Evolutionary conservation across 768 basidiomycete species (phyloP).

Genomic region (Obba rivulosa): DNA sequence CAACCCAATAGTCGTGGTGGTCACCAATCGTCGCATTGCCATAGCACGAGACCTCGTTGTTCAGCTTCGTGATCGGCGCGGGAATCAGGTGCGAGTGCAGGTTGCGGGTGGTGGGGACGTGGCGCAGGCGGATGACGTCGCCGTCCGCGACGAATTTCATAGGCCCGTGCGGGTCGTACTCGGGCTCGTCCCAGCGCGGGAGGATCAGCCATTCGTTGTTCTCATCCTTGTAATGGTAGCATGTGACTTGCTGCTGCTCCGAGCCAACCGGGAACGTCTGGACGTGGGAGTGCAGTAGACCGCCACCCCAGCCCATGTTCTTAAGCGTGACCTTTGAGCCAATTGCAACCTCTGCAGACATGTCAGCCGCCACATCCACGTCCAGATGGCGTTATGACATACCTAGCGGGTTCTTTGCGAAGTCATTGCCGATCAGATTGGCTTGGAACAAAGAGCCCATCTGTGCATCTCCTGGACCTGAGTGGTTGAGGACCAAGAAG

Average conservation of each 20-base stretch:
- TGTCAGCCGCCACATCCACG: not conserved
- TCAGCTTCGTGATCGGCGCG: constrained; percentile 85
- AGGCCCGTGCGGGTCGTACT: constrained; percentile 59
- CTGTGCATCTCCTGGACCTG: constrained; percentile 95
- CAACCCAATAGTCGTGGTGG: constrained; percentile 81
- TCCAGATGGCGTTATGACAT: constrained; percentile 12
- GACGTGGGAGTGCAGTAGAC: constrained; percentile 94
- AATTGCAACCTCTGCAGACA: constrained; percentile 66
- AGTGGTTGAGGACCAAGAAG: constrained; percentile 89
- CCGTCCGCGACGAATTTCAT: constrained; percentile 71
- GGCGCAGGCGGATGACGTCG: constrained; percentile 76
- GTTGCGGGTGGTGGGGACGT: constrained; percentile 80
- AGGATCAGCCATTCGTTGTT: constrained; percentile 90
- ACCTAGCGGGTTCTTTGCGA: constrained; percentile 86
- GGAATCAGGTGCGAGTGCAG: constrained; percentile 87
- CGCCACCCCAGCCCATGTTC: constrained; percentile 97
- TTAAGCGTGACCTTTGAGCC: constrained; percentile 92
- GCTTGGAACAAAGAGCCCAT: constrained; percentile 99
- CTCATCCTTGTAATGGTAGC: constrained; percentile 98
- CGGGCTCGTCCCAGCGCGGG: constrained; percentile 74
- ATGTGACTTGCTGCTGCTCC: constrained; percentile 93
- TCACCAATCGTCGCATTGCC: constrained; percentile 90
- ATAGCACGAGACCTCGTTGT: constrained; percentile 91
- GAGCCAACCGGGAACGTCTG: constrained; percentile 93
- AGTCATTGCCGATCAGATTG: constrained; percentile 91